These are phyloP conservation scores for sunflower (Helianthus annuus) DNA, from an alignment of 129 eudicot genomes.

Conservation along the genomic window HanXRQr2.0-SUNRISE NC_035440.2:110417651-110418150, in stretches of 20 bases:
- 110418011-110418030: slow-evolving; percentile 75
- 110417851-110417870: slow-evolving; percentile 44
- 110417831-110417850: slow-evolving; percentile 23
- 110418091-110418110: slow-evolving; percentile 14
- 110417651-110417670: no score
- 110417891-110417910: slow-evolving; percentile 38
- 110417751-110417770: no score
- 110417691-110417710: no score
- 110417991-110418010: slow-evolving; percentile 48
- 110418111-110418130: slow-evolving; percentile 77
- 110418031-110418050: not conserved
- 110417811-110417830: slow-evolving; percentile 47
- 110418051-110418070: not conserved
- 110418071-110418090: slow-evolving; percentile 8
- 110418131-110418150: slow-evolving; percentile 60
- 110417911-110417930: slow-evolving; percentile 36
- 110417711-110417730: no score
- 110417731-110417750: no score
- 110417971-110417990: slow-evolving; percentile 88
- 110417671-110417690: no score
- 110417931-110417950: slow-evolving; percentile 68
- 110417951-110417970: slow-evolving; percentile 78
- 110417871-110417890: slow-evolving; percentile 72
- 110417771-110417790: not conserved
- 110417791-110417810: not conserved